phyloP scores from a whole-genome alignment of 164 flowering plant species.

The Platanus orientalis region DNA sequence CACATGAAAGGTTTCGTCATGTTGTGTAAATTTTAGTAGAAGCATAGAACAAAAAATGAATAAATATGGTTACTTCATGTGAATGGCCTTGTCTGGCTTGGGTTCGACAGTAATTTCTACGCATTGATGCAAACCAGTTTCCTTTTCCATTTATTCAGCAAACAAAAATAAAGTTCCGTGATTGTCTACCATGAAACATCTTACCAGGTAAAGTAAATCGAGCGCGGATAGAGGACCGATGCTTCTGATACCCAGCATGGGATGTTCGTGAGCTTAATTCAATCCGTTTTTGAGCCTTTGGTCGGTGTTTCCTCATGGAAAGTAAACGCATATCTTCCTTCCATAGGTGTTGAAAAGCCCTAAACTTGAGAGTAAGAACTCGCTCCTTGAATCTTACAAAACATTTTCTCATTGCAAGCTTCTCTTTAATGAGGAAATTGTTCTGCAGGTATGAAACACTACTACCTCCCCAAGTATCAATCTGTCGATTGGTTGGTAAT shows the following conservation, averaged over 20 bases:
- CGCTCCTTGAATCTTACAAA: slow-evolving; percentile 63
- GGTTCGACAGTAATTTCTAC: no score
- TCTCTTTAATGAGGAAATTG: slow-evolving; percentile 34
- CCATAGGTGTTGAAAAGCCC: slow-evolving; percentile 68
- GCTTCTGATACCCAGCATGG: slow-evolving; percentile 48
- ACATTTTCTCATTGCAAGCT: slow-evolving; percentile 39
- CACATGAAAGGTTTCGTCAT: no score
- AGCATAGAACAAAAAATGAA: no score
- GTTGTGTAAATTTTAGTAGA: no score
- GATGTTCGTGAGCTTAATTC: slow-evolving; percentile 41
- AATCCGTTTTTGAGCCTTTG: slow-evolving; percentile 63
- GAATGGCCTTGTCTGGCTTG: no score
- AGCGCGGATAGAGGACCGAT: slow-evolving; percentile 60
- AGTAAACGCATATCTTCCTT: slow-evolving; percentile 67
- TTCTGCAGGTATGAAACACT: slow-evolving; percentile 12
- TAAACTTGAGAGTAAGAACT: slow-evolving; percentile 62
- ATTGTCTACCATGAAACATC: background rate
- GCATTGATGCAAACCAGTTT: no score
- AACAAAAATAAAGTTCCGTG: no score
- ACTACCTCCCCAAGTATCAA: slow-evolving; percentile 19
- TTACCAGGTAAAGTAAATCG: slow-evolving; percentile 52
- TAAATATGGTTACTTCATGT: no score
- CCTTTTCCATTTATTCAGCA: no score
- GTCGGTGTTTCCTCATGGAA: slow-evolving; percentile 50
- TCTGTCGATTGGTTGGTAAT: slow-evolving; percentile 29